Evolutionary conservation across 2,329 filamentous ascomycete species (phyloP).

Genomic region (Trichoderma breve): DNA sequence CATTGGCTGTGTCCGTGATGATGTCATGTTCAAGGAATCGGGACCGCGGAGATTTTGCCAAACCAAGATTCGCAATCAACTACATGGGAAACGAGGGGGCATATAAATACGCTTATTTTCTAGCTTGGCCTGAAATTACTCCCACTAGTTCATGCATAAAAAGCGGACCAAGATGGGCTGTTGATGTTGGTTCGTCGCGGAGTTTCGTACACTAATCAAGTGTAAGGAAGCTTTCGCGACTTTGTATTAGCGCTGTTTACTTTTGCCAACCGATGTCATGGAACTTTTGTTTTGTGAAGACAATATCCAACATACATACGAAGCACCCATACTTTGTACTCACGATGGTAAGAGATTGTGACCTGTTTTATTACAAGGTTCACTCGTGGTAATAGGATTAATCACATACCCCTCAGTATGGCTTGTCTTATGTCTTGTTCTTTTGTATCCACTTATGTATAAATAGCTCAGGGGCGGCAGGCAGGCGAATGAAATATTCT

Average conservation of each 20-base stretch:
- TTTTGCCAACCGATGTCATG: not conserved
- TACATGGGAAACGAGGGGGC: not conserved
- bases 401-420: too few species aligned
- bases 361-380: too few species aligned
- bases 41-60: not conserved
- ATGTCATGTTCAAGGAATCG: not conserved
- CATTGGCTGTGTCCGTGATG: not conserved
- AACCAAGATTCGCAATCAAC: not conserved
- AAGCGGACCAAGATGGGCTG: not conserved
- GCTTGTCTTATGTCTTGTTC: too few species aligned
- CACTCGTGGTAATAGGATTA: too few species aligned
- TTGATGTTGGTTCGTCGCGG: not conserved
- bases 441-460: too few species aligned
- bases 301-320: not conserved
- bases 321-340: too few species aligned
- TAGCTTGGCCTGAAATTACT: not conserved
- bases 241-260: not conserved
- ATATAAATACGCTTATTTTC: not conserved
- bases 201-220: not conserved
- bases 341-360: too few species aligned
- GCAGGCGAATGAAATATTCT: too few species aligned
- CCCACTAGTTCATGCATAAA: not conserved
- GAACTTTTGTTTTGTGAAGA: not conserved
- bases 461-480: too few species aligned
- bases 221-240: not conserved